These are phyloP conservation scores for Neurospora sp. DNA, from an alignment of 495 filamentous ascomycete species.

Conservation along the genomic window DNA sequence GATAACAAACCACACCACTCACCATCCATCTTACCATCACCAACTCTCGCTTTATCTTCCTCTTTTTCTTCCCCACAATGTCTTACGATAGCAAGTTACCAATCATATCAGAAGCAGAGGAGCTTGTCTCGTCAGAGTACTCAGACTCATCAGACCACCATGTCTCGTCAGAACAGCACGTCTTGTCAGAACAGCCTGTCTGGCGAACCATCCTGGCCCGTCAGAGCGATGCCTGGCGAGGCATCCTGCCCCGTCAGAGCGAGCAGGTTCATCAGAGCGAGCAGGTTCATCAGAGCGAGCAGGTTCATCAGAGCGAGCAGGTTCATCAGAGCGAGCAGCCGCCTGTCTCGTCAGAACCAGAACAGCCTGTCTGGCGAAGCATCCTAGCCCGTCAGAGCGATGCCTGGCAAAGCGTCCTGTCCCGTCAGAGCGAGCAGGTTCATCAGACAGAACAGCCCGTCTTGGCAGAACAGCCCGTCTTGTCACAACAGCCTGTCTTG, in stretches of 20 bases:
- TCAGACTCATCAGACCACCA: background rate
- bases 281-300: background rate
- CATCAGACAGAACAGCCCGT: too few relatives aligned
- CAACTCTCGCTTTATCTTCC: background rate
- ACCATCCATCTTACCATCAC: background rate
- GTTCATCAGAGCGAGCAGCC: background rate
- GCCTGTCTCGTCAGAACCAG: too few relatives aligned
- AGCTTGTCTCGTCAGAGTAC: background rate
- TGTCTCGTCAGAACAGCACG: background rate
- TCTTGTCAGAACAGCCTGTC: background rate
- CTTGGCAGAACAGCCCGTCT: too few relatives aligned
- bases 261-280: background rate
- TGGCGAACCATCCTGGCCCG: background rate
- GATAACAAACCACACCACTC: background rate
- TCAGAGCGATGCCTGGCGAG: background rate
- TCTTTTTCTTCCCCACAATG: background rate
- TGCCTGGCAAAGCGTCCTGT: too few relatives aligned
- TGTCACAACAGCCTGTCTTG: too few relatives aligned
- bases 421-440: too few relatives aligned
- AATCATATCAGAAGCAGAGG: background rate
- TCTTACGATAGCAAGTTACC: background rate
- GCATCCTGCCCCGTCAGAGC: too few relatives aligned
- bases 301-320: background rate
- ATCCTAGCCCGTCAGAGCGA: too few relatives aligned
- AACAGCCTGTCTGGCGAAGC: too few relatives aligned